Evolutionary conservation across 2,329 filamentous ascomycete species (phyloP), one percentile per base, ranked within the genome.

Genomic region (Gnomoniopsis sp.): DNA sequence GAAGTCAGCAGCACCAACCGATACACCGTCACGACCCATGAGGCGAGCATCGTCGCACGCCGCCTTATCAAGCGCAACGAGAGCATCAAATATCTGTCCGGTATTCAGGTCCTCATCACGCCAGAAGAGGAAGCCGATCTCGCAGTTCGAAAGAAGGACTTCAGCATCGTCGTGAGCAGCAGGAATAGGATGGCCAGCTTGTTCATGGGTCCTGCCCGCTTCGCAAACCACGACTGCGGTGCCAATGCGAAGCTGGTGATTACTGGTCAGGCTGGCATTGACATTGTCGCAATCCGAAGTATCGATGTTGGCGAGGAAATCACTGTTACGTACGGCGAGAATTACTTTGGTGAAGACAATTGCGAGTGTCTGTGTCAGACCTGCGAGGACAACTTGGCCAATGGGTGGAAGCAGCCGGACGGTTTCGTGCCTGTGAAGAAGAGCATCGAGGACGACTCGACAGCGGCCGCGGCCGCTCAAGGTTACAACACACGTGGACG

Each of bases 211-310:
- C 96, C 95, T 8, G 95, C 95, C 36, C 87, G 95, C 53, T 98
- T 99, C 72, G 92, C 95, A 26, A 99, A 99, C 70, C 95, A 99
- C 74, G 95, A 99, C 72, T 99, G 95, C 75, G 84, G 89, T 65
- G 91, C 95, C 34, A 99, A 98, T 76, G 93, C 93, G 10, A 85
- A 88, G 69, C 82, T 99, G 48, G 88, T 90, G 66, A 97, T 91
- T 38, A 89, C 86, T 38, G 91, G 92, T 49, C 85, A 88, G 58
- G 87, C 93, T 59, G 91, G 91, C 38, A 97, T 99, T 77, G 90
- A 96, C 69, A 93, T 99, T 58, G 85, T 96, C 52, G 91, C 95
- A 2, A 85, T 87, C 36, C 86, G 87, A 64, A 83, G 93, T 59
- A 98, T 99, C 62, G 84, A 88, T 12, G 79, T 89, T 1, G 95